These are phyloP conservation scores for Zygosaccharomyces pseudorouxii DNA, from an alignment of 805 yeast genomes.

Conservation along the genomic window DNA sequence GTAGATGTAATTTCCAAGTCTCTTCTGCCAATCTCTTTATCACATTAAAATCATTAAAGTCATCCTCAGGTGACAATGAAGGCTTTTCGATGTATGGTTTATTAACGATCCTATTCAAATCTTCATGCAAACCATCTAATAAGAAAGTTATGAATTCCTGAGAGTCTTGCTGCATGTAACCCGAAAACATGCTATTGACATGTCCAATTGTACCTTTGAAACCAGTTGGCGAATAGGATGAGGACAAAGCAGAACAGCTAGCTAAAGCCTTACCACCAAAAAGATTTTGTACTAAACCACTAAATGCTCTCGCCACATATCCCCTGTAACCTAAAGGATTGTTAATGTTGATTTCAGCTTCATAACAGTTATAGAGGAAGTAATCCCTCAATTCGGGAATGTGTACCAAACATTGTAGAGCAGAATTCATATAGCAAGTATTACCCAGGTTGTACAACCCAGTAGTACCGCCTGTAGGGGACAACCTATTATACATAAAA, in stretches of 20 bases:
- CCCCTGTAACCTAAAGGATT: slow-evolving; percentile 90
- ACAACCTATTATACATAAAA: slow-evolving; percentile 29
- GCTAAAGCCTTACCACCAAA: slow-evolving; percentile 38
- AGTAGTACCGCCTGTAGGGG: slow-evolving; percentile 43
- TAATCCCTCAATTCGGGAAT: slow-evolving; percentile 77
- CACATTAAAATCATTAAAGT: slow-evolving; percentile 48
- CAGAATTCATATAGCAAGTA: slow-evolving; percentile 93
- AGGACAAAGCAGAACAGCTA: slow-evolving; percentile 16
- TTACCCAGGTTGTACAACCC: slow-evolving; percentile 78
- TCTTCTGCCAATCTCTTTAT: slow-evolving; percentile 60
- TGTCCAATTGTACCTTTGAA: slow-evolving; percentile 77
- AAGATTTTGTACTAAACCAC: slow-evolving; percentile 55
- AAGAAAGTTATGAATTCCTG: slow-evolving; percentile 90
- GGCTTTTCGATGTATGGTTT: slow-evolving; percentile 92
- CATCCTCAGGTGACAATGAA: slow-evolving; percentile 58
- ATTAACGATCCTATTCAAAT: slow-evolving; percentile 70
- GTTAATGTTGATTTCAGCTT: slow-evolving; percentile 60
- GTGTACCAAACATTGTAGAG: slow-evolving; percentile 83
- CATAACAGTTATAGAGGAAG: slow-evolving; percentile 57
- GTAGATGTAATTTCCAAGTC: slow-evolving; percentile 76
- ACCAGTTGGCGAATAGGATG: slow-evolving; percentile 57
- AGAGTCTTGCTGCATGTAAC: slow-evolving; percentile 89
- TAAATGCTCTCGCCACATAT: slow-evolving; percentile 73
- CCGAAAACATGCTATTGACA: slow-evolving; percentile 76
- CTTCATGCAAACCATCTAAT: slow-evolving; percentile 90